Evolutionary conservation across 2,329 filamentous ascomycete species (phyloP).

Genomic region (Xylariaceae sp.): DNA sequence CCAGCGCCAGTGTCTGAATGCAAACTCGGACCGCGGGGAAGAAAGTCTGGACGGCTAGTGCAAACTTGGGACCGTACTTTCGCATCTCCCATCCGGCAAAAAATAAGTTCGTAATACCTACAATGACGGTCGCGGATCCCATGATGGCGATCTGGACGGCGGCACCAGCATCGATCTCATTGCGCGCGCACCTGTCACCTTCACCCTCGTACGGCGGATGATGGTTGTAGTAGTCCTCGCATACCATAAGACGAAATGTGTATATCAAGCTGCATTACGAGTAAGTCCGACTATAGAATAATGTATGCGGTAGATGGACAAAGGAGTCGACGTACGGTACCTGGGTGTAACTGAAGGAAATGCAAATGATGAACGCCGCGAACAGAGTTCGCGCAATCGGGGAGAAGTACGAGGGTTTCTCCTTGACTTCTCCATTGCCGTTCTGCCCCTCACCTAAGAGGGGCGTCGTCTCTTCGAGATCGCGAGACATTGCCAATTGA

Average conservation of each 20-base stretch:
- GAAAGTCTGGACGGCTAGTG: constrained; percentile 60
- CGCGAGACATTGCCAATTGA: no score
- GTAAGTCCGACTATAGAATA: not conserved
- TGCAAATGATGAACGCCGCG: constrained; percentile 22
- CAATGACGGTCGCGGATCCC: constrained; percentile 62
- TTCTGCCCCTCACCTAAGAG: constrained; percentile 16
- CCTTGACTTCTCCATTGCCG: constrained; percentile 4
- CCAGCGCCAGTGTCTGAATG: constrained; percentile 61
- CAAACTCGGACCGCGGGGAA: constrained; percentile 62
- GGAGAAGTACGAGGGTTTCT: constrained; percentile 9
- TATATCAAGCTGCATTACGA: constrained; percentile 45
- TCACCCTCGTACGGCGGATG: constrained; percentile 48
- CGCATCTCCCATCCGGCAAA: constrained; percentile 66
- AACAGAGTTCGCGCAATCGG: constrained; percentile 14
- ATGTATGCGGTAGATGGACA: not conserved
- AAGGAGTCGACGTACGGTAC: constrained; percentile 18
- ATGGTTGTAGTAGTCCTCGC: constrained; percentile 62
- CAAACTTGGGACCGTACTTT: constrained; percentile 58
- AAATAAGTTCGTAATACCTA: constrained; percentile 65
- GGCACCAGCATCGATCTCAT: constrained; percentile 60
- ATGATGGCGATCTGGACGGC: constrained; percentile 60
- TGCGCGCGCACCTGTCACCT: constrained; percentile 55
- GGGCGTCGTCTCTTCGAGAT: constrained; percentile 19
- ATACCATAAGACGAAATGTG: constrained; percentile 69
- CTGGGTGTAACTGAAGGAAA: constrained; percentile 25